Base-by-base conservation (phyloP, 2,329 filamentous ascomycete genomes). In the Hypoxylon sp. region DNA sequence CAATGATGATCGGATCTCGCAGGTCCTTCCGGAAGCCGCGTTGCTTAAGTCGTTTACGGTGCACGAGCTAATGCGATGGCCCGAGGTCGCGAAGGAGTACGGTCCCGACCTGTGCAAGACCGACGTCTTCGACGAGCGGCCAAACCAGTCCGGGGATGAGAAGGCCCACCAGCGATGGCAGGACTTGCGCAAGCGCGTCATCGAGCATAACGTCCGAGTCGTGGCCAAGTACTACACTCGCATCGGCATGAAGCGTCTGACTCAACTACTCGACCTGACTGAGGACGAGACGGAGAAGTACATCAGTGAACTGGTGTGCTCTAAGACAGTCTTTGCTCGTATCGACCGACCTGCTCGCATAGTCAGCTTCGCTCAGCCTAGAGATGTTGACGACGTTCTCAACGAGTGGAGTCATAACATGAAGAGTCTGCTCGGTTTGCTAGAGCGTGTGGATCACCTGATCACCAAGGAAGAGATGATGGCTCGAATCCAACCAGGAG, bases 381-480 rank as follows among this genome's bases (percentile, higher is more conserved):
- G 93, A 59, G 92, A 96, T 73, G 91, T 92, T 1, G 94, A 99
- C 69, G 94, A 99, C 73, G 86, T 97, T 43, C 77, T 99, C 67
- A 99, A 99, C 69, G 94, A 99, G 75, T 99, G 94, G 94, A 96
- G 91, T 71, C 88, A 90, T 67, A 96, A 97, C 73, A 97, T 96
- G 91, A 96, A 94, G 87, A 92, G 87, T 68, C 75, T 96, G 65
- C 75, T 96, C 60, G 91, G 90, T 7, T 75, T 93, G 46, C 70
- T 96, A 68, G 91, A 96, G 79, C 83, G 91, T 58, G 95, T 99
- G 55, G 94, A 99, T 69, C 94, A 99, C 73, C 80, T 99, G 66
- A 99, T 99, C 68, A 99, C 95, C 46, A 97, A 97, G 81, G 94
- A 99, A 76, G 94, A 99, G 80, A 99, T 99, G 94, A 99, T 99